These are phyloP conservation scores for Stylonectria norvegica DNA, from an alignment of 2,329 filamentous ascomycete species.

Conservation along the genomic window DNA sequence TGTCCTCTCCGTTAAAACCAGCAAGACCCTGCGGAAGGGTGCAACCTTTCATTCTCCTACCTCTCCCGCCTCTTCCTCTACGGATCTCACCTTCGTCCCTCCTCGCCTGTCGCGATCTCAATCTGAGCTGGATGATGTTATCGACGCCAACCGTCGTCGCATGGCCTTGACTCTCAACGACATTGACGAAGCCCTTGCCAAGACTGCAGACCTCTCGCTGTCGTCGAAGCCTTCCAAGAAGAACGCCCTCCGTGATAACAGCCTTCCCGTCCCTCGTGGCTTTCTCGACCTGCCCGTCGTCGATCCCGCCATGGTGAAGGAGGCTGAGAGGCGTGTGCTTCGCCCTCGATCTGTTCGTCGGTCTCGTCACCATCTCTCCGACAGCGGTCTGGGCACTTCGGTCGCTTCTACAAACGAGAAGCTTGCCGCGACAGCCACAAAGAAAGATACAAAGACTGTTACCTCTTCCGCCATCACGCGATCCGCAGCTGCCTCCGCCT, in stretches of 20 bases:
- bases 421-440: constrained; percentile 40
- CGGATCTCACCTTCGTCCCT: constrained; percentile 44
- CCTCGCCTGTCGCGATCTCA: constrained; percentile 63
- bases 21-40: constrained; percentile 61
- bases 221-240: constrained; percentile 32
- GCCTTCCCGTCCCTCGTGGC: constrained; percentile 57
- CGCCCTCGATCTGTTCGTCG: constrained; percentile 55
- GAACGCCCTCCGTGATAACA: constrained; percentile 49
- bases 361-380: constrained; percentile 68
- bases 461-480: constrained; percentile 56
- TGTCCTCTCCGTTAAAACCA: constrained; percentile 35
- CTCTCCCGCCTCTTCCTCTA: constrained; percentile 40
- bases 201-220: constrained; percentile 40
- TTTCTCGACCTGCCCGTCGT: constrained; percentile 56
- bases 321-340: constrained; percentile 47
- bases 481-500: constrained; percentile 49
- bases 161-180: constrained; percentile 63
- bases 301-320: constrained; percentile 45
- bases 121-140: constrained; percentile 67
- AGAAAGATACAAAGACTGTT: constrained; percentile 37
- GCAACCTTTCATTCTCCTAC: constrained; percentile 60
- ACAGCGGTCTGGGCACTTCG: constrained; percentile 86
- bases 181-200: constrained; percentile 60
- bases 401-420: constrained; percentile 61
- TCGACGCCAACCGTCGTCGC: constrained; percentile 66